phyloP scores from a whole-genome alignment of 139 green algal genomes.

The Astrephomene gubernaculifera region DNA sequence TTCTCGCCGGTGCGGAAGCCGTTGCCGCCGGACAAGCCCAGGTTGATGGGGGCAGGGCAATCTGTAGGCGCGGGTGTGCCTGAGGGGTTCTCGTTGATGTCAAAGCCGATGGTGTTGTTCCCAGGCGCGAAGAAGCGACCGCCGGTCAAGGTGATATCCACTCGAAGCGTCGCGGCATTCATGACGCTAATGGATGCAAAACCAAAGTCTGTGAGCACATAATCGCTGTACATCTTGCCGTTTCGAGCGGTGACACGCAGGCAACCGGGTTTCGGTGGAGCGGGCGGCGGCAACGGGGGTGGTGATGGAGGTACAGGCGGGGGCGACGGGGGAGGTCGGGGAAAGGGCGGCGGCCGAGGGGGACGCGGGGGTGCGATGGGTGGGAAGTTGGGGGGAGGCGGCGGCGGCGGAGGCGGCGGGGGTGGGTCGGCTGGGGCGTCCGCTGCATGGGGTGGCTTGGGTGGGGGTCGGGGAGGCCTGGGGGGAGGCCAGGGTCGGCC shows the following conservation, averaged over 20 bases:
- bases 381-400: conserved; percentile 12
- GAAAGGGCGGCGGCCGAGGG: neutral
- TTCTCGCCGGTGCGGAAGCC: neutral
- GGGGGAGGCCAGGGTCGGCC: conserved; percentile 28
- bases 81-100: neutral
- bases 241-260: conserved; percentile 9
- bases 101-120: neutral
- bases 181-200: neutral
- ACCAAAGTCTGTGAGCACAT: neutral
- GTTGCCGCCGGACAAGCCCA: neutral
- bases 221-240: conserved; percentile 10
- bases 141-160: neutral
- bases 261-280: conserved; percentile 1
- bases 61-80: neutral
- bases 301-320: neutral
- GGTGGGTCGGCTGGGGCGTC: neutral
- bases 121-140: neutral
- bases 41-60: neutral
- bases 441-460: neutral
- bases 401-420: conserved; percentile 8
- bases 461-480: conserved; percentile 4
- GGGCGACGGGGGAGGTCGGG: neutral
- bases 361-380: neutral
- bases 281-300: neutral
- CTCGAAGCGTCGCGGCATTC: neutral